Evolutionary conservation across 495 filamentous ascomycete genomes (phyloP).

Genomic region (Rhizodiscina lignyota): DNA sequence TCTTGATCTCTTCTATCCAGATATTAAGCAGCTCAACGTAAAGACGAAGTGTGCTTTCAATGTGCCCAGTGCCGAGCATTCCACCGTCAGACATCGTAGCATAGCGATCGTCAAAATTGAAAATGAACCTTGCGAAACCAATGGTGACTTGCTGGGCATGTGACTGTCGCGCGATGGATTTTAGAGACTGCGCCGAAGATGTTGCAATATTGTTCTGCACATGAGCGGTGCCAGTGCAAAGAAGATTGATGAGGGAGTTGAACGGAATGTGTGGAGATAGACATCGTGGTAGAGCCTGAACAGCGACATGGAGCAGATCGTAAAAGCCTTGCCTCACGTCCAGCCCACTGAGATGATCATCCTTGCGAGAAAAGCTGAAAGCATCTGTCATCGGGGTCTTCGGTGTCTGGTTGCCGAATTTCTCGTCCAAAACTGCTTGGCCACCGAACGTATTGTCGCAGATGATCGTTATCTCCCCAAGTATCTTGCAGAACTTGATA

Average conservation of each 20-base stretch:
- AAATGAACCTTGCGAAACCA: conserved; percentile 91
- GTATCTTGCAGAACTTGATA: conserved; percentile 76
- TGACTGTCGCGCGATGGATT: conserved; percentile 83
- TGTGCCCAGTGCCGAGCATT: conserved; percentile 87
- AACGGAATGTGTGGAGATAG: conserved; percentile 81
- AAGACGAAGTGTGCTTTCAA: conserved; percentile 79
- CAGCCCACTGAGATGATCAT: conserved; percentile 53
- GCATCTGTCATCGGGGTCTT: conserved; percentile 91
- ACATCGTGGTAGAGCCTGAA: conserved; percentile 86
- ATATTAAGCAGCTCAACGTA: conserved; percentile 90
- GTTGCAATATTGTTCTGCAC: conserved; percentile 81
- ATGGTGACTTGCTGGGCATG: conserved; percentile 94
- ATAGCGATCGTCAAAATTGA: conserved; percentile 93
- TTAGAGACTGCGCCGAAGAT: conserved; percentile 82
- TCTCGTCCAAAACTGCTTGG: conserved; percentile 88
- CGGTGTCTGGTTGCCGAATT: conserved; percentile 68
- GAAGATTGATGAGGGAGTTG: conserved; percentile 83
- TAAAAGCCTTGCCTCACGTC: conserved; percentile 94
- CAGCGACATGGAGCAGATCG: conserved; percentile 85
- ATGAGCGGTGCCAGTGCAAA: conserved; percentile 94
- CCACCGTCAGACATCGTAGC: conserved; percentile 96
- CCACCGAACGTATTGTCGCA: conserved; percentile 96
- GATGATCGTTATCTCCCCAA: conserved; percentile 87
- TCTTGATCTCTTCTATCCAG: conserved; percentile 91
- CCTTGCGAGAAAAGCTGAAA: conserved; percentile 72